These are phyloP conservation scores for Candida quercuum DNA, from an alignment of 805 yeast genomes.

Conservation along the genomic window DNA sequence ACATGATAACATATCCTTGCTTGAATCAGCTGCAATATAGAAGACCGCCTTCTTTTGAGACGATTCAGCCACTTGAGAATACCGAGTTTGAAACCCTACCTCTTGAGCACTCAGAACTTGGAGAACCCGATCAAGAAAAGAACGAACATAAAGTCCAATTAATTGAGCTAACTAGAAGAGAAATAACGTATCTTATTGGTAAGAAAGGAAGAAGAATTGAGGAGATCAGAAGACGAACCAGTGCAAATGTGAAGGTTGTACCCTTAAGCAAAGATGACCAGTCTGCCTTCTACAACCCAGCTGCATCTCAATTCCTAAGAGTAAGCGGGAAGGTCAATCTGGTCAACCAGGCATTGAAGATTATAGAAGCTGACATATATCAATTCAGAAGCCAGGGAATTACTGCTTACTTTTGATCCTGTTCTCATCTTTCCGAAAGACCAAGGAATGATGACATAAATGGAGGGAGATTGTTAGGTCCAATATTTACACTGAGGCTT, in stretches of 20 bases:
- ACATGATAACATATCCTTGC: background rate
- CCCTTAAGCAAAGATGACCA: conserved; percentile 24
- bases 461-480: conserved; percentile 8
- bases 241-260: conserved; percentile 35
- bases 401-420: conserved; percentile 2
- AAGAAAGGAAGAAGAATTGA: conserved; percentile 35
- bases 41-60: no score
- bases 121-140: background rate
- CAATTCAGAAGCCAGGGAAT: conserved; percentile 13
- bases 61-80: no score
- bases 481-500: conserved; percentile 10
- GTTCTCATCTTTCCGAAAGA: no score
- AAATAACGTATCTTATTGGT: conserved; percentile 40
- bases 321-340: conserved; percentile 26
- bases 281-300: conserved; percentile 3
- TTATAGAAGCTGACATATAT: conserved; percentile 22
- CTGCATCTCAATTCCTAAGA: conserved; percentile 25
- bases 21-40: background rate
- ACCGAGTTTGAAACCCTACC: no score
- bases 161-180: conserved; percentile 24
- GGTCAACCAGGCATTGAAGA: conserved; percentile 21
- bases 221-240: conserved; percentile 27
- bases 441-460: background rate
- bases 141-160: conserved; percentile 3
- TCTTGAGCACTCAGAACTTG: no score